phyloP scores from a whole-genome alignment of 2,329 filamentous ascomycete genomes.

The Colletotrichum sp. region DNA sequence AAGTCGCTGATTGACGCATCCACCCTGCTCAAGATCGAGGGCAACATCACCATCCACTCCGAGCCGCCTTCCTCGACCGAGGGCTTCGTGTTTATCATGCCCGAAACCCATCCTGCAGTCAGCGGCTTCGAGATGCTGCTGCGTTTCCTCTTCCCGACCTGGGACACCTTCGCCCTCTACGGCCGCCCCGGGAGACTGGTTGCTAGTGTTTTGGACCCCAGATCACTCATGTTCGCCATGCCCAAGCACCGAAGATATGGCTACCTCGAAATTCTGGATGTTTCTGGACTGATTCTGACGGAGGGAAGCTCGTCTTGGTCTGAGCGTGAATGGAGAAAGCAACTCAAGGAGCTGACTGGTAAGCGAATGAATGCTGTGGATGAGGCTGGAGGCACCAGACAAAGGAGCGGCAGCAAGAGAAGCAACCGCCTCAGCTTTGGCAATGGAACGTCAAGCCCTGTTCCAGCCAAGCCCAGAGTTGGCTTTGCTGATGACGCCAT shows the following conservation, averaged over 20 bases:
- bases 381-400: conserved; percentile 40
- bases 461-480: conserved; percentile 48
- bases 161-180: conserved; percentile 91
- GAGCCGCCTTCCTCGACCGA: conserved; percentile 79
- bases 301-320: conserved; percentile 79
- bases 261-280: conserved; percentile 88
- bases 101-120: conserved; percentile 89
- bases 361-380: conserved; percentile 71
- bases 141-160: conserved; percentile 89
- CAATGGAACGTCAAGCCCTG: conserved; percentile 33
- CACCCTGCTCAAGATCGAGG: conserved; percentile 92
- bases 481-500: conserved; percentile 62
- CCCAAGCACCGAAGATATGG: conserved; percentile 87
- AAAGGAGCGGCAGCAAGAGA: conserved; percentile 62
- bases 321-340: conserved; percentile 88
- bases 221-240: conserved; percentile 98
- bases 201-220: conserved; percentile 83
- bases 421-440: conserved; percentile 62
- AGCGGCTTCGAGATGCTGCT: conserved; percentile 96
- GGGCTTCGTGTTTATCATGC: conserved; percentile 98
- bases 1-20: conserved; percentile 95
- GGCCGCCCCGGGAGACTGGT: conserved; percentile 86
- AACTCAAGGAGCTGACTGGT: conserved; percentile 86
- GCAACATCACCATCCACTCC: conserved; percentile 85
- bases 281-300: conserved; percentile 78